These are phyloP conservation scores for Lentinus tigrinus DNA, from an alignment of 768 basidiomycete genomes.

Conservation along the genomic window DNA sequence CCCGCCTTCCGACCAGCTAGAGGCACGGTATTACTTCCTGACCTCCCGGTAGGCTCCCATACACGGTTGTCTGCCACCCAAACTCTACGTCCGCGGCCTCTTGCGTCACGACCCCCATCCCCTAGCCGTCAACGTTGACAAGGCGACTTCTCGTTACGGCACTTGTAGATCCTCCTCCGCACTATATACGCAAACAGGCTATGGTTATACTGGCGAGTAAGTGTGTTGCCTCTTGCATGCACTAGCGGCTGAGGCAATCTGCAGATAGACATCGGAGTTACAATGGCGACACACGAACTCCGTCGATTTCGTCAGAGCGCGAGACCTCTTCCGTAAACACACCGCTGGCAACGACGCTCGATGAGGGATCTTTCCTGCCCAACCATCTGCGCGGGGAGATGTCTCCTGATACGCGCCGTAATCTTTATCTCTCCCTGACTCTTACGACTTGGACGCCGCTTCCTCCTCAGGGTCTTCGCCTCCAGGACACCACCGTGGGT, in stretches of 20 bases:
- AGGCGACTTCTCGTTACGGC: not conserved
- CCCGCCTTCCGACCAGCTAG: not conserved
- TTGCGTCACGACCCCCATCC: not conserved
- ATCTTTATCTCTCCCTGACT: slow-evolving; percentile 6
- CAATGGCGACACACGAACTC: not conserved
- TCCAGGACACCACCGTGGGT: not conserved
- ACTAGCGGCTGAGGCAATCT: not conserved
- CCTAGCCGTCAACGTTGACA: not conserved
- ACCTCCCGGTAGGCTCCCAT: not conserved
- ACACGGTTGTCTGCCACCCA: slow-evolving; percentile 3
- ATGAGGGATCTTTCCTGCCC: not conserved
- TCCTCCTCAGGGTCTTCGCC: not conserved
- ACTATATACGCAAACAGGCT: not conserved
- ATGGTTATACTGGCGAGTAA: slow-evolving; percentile 16
- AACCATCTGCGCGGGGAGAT: not conserved
- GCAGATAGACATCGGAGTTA: slow-evolving; percentile 7
- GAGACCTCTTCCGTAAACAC: not conserved
- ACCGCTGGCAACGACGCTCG: not conserved
- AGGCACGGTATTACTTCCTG: not conserved
- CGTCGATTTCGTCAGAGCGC: slow-evolving; percentile 7
- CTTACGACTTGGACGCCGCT: slow-evolving; percentile 15
- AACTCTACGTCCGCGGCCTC: slow-evolving; percentile 3
- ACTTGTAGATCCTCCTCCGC: not conserved
- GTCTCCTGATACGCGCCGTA: not conserved
- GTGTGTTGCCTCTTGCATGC: not conserved